Evolutionary conservation across 2,329 filamentous ascomycete genomes (phyloP).

Genomic region (Aureobasidium sp.): DNA sequence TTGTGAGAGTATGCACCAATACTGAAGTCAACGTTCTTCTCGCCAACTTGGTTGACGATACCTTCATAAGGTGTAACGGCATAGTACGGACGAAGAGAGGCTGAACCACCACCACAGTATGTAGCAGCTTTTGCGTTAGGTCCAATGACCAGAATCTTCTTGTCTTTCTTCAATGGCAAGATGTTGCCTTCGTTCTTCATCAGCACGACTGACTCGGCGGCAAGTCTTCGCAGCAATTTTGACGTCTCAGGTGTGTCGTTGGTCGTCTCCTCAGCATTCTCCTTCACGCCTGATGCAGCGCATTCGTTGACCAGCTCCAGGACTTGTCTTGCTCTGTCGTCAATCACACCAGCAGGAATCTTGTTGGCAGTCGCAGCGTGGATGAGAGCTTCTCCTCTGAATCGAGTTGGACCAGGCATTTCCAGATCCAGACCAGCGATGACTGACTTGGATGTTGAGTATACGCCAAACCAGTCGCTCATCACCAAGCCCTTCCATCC

Average conservation of each 20-base stretch:
- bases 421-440: conserved; percentile 73
- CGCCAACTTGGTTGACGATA: conserved; percentile 22
- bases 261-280: conserved; percentile 25
- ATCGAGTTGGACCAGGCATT: conserved; percentile 52
- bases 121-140: conserved; percentile 66
- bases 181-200: conserved; percentile 62
- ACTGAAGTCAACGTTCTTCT: conserved; percentile 17
- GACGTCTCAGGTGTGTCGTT: conserved; percentile 29
- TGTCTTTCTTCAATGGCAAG: conserved; percentile 59
- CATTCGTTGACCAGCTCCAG: conserved; percentile 49
- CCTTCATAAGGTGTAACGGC: conserved; percentile 28
- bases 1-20: conserved; percentile 21
- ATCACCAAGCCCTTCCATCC: conserved; percentile 52
- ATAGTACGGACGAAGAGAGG: conserved; percentile 30
- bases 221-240: conserved; percentile 24
- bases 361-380: conserved; percentile 41
- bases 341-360: conserved; percentile 50
- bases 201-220: conserved; percentile 26
- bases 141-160: conserved; percentile 66
- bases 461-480: conserved; percentile 66
- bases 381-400: conserved; percentile 31
- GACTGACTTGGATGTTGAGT: conserved; percentile 59
- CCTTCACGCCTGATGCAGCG: conserved; percentile 23
- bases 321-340: conserved; percentile 54
- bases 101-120: conserved; percentile 30